Evolutionary conservation across 1,284 basidiomycete species (phyloP).

Genomic region (Ceratobasidium papillatum): DNA sequence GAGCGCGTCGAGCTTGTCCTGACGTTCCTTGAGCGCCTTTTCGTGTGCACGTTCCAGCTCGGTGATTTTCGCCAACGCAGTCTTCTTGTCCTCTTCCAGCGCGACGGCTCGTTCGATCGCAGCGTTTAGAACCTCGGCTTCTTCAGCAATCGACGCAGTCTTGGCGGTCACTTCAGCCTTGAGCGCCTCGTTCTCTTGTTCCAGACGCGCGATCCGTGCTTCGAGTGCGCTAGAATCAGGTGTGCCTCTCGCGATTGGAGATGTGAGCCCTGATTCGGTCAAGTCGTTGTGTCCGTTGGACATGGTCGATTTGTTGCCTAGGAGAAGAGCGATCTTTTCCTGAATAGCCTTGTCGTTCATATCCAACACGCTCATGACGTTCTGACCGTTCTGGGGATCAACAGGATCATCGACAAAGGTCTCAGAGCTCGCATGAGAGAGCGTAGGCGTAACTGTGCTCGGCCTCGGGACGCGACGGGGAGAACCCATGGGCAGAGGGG

Average conservation of each 20-base stretch:
- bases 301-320: slow-evolving; percentile 50
- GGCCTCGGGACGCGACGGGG: slow-evolving; percentile 40
- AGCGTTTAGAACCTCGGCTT: slow-evolving; percentile 43
- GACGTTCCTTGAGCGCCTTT: slow-evolving; percentile 61
- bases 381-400: slow-evolving; percentile 47
- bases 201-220: slow-evolving; percentile 47
- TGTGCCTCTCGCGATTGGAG: slow-evolving; percentile 11
- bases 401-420: slow-evolving; percentile 41
- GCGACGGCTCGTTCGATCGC: slow-evolving; percentile 39
- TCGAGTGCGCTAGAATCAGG: slow-evolving; percentile 25
- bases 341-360: slow-evolving; percentile 58
- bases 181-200: slow-evolving; percentile 50
- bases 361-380: slow-evolving; percentile 50
- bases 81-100: slow-evolving; percentile 61
- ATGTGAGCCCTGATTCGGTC: neutral
- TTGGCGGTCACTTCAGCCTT: slow-evolving; percentile 47
- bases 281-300: slow-evolving; percentile 47
- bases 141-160: slow-evolving; percentile 42
- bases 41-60: slow-evolving; percentile 61
- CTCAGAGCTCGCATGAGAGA: slow-evolving; percentile 45
- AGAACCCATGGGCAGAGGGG: slow-evolving; percentile 61
- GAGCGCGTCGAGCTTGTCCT: slow-evolving; percentile 58
- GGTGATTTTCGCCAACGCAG: slow-evolving; percentile 54
- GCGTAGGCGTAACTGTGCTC: slow-evolving; percentile 47
- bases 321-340: slow-evolving; percentile 60